These are phyloP conservation scores for Phyllosticta citriasiana DNA, from an alignment of 2,329 filamentous ascomycete species.

Conservation along the genomic window DNA sequence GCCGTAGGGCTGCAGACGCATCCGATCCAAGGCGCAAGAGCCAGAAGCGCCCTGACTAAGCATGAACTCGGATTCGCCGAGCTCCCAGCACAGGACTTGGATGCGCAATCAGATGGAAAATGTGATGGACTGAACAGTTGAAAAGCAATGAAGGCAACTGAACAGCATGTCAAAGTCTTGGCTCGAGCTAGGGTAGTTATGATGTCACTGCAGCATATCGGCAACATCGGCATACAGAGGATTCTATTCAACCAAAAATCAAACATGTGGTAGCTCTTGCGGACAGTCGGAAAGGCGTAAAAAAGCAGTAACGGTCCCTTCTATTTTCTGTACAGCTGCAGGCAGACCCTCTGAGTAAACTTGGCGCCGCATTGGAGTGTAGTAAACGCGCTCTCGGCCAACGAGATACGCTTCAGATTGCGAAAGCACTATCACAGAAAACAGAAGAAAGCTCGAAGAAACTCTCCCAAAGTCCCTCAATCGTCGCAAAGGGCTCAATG, in stretches of 20 bases:
- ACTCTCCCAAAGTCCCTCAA: slow-evolving; percentile 1
- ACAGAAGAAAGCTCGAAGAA: slow-evolving; percentile 6
- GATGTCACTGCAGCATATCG: neutral
- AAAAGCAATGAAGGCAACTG: neutral
- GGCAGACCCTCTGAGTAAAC: slow-evolving; percentile 14
- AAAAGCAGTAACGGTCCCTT: slow-evolving; percentile 4
- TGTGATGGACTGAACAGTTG: neutral
- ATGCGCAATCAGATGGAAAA: neutral
- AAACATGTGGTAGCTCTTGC: neutral
- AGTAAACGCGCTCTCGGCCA: slow-evolving; percentile 26
- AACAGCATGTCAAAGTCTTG: neutral
- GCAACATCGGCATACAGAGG: neutral
- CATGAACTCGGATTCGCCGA: slow-evolving; percentile 2
- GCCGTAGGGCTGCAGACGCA: slow-evolving; percentile 7
- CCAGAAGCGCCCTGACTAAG: neutral
- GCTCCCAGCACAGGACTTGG: neutral
- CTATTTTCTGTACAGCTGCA: slow-evolving; percentile 14
- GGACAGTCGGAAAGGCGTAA: neutral
- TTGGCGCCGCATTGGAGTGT: neutral
- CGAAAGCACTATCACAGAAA: slow-evolving; percentile 1
- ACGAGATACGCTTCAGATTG: slow-evolving; percentile 18
- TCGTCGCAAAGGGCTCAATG: neutral
- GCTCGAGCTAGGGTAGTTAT: neutral
- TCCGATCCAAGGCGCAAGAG: neutral
- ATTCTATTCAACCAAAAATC: neutral